Percentiles rank a stretch among this genome's conserved stretches.
These are phyloP conservation scores for Platanthera zijinensis DNA, from an alignment of 106 monocot species.

Conservation along the genomic window DNA sequence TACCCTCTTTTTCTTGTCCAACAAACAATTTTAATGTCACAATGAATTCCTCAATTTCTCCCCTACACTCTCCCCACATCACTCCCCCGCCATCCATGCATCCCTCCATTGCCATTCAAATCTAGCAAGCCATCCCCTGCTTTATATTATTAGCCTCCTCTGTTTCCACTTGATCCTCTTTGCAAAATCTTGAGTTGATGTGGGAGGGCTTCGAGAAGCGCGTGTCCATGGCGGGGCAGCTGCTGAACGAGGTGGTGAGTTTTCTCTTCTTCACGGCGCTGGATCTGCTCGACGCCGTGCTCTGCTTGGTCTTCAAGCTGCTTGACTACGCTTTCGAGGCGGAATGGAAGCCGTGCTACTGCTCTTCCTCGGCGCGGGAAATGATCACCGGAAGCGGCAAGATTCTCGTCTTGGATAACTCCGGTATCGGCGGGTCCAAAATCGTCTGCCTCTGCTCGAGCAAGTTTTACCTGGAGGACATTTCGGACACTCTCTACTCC, in stretches of 20 bases:
- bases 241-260: slow-evolving; percentile 44
- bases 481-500: slow-evolving; percentile 66
- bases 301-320: slow-evolving; percentile 76
- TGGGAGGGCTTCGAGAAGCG: background rate
- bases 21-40: slow-evolving; percentile 41
- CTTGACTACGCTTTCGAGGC: slow-evolving; percentile 61
- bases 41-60: slow-evolving; percentile 32
- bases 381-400: slow-evolving; percentile 29
- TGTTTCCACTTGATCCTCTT: background rate
- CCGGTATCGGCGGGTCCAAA: slow-evolving; percentile 37
- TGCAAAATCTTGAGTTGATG: background rate
- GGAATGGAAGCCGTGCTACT: slow-evolving; percentile 84
- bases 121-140: background rate
- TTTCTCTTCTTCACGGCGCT: slow-evolving; percentile 51
- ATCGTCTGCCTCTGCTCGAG: slow-evolving; percentile 38
- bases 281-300: slow-evolving; percentile 69
- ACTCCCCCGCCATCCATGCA: background rate
- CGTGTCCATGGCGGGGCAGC: slow-evolving; percentile 13
- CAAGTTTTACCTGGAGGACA: slow-evolving; percentile 65
- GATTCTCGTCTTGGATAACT: slow-evolving; percentile 30
- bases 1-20: slow-evolving; percentile 27
- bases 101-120: background rate
- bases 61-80: background rate
- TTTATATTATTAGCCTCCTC: too few relatives aligned
- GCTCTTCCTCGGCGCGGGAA: slow-evolving; percentile 50